Percentiles rank a stretch among this genome's conserved stretches.
These are phyloP conservation scores for Selaginella moellendorffii DNA, from an alignment of 75 land plant genomes.

Conservation along the genomic window DNA sequence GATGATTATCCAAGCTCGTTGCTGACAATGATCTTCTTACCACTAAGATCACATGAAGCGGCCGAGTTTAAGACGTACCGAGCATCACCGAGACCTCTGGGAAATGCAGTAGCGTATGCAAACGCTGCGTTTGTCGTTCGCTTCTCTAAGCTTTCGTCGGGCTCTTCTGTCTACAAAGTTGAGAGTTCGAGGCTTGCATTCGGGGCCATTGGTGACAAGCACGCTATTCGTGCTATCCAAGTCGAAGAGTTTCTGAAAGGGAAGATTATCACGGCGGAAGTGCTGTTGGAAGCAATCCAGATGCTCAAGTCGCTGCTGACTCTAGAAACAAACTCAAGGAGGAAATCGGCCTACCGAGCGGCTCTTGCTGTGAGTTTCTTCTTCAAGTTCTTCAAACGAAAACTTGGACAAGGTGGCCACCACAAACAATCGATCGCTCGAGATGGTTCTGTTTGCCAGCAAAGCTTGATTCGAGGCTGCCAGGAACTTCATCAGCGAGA, in stretches of 20 bases:
- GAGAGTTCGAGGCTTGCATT: constrained; percentile 41
- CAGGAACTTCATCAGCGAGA: too few species aligned
- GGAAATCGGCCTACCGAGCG: constrained; percentile 32
- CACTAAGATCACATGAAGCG: background rate
- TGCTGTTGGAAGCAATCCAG: constrained; percentile 42
- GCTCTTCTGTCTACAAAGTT: background rate
- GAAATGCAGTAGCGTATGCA: constrained; percentile 68
- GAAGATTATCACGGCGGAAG: constrained; percentile 26
- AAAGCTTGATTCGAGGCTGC: too few species aligned
- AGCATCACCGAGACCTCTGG: constrained; percentile 67
- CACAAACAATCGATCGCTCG: too few species aligned
- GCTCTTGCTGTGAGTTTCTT: constrained; percentile 66
- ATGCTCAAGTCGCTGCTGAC: constrained; percentile 31
- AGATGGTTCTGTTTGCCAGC: too few species aligned
- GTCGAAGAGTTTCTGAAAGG: constrained; percentile 50
- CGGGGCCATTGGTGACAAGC: constrained; percentile 77
- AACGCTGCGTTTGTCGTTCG: constrained; percentile 69
- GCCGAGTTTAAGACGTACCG: constrained; percentile 48
- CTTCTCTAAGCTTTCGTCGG: constrained; percentile 10
- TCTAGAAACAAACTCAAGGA: constrained; percentile 26
- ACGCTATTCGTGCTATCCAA: constrained; percentile 58
- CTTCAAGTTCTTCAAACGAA: constrained; percentile 50
- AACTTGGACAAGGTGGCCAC: too few species aligned
- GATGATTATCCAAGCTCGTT: background rate
- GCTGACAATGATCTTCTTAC: too few species aligned